Percentiles rank a stretch among this genome's conserved stretches.
phyloP scores from a whole-genome alignment of 257 asterid species.

The Salvia splendens region DNA sequence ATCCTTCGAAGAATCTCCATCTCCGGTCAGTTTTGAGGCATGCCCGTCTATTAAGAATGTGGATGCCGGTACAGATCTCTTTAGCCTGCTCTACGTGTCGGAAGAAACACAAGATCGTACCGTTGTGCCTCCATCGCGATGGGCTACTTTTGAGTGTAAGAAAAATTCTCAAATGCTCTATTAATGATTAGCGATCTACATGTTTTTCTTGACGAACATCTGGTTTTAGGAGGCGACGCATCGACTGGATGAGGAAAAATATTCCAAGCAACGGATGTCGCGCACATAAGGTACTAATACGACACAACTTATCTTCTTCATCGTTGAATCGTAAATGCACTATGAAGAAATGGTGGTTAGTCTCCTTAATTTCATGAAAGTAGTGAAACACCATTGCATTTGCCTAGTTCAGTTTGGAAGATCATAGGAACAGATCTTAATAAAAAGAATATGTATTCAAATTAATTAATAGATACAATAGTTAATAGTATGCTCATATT shows the following conservation, averaged over 20 bases:
- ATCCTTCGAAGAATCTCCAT: conserved; percentile 27
- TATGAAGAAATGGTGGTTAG: neutral
- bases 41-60: conserved; percentile 36
- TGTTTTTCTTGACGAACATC: conserved; percentile 20
- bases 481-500: neutral
- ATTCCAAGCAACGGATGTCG: conserved; percentile 12
- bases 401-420: neutral
- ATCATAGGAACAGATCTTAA: neutral
- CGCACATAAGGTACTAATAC: conserved; percentile 26
- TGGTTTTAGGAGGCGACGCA: conserved; percentile 46
- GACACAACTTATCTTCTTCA: neutral
- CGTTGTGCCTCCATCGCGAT: conserved; percentile 86
- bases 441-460: no score
- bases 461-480: neutral
- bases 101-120: conserved; percentile 62
- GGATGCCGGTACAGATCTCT: conserved; percentile 62
- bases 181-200: neutral
- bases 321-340: neutral
- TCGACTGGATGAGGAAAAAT: conserved; percentile 21
- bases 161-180: neutral
- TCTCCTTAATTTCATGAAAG: no score
- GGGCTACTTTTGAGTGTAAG: conserved; percentile 99
- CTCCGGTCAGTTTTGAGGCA: conserved; percentile 30
- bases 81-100: conserved; percentile 67
- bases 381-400: neutral